Conservation (phyloP, 2,329 filamentous ascomycete genomes). For the Penicillium thymicola region DNA sequence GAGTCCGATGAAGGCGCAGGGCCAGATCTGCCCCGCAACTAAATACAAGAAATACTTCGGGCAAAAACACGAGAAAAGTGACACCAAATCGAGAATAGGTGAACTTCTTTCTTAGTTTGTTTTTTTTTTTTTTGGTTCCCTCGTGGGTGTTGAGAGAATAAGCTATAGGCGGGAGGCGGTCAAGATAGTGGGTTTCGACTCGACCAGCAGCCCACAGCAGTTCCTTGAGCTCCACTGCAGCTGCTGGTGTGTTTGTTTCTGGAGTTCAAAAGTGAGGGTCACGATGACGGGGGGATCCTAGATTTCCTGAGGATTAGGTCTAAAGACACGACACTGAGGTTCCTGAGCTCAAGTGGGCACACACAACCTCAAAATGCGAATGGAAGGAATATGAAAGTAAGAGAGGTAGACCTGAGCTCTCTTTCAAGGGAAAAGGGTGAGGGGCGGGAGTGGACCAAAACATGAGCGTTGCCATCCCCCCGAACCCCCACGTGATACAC, state of each 20-base stretch:
- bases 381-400: neutral
- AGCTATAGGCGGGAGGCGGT: constrained; percentile 24
- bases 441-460: constrained; percentile 25
- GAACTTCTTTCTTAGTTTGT: constrained; percentile 12
- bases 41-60: constrained; percentile 2
- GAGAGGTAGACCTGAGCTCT: constrained; percentile 7
- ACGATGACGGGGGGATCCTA: neutral
- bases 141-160: constrained; percentile 7
- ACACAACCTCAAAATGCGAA: neutral
- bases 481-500: constrained; percentile 24
- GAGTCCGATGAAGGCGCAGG: constrained; percentile 2
- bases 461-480: constrained; percentile 9
- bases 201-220: constrained; percentile 23
- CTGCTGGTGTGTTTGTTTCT: constrained; percentile 20
- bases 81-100: constrained; percentile 5
- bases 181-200: constrained; percentile 21
- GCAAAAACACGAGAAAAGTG: constrained; percentile 1
- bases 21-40: constrained; percentile 14
- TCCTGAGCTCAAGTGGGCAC: neutral
- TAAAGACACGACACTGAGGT: neutral
- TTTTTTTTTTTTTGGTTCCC: constrained; percentile 11
- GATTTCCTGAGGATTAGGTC: neutral
- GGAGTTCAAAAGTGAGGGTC: constrained; percentile 13
- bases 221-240: constrained; percentile 21
- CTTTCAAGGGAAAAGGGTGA: constrained; percentile 11